Percentiles rank a stretch among this genome's conserved stretches.
phyloP scores from a whole-genome alignment of 176 grass and related monocot species.

The Oryza officinalis region DNA sequence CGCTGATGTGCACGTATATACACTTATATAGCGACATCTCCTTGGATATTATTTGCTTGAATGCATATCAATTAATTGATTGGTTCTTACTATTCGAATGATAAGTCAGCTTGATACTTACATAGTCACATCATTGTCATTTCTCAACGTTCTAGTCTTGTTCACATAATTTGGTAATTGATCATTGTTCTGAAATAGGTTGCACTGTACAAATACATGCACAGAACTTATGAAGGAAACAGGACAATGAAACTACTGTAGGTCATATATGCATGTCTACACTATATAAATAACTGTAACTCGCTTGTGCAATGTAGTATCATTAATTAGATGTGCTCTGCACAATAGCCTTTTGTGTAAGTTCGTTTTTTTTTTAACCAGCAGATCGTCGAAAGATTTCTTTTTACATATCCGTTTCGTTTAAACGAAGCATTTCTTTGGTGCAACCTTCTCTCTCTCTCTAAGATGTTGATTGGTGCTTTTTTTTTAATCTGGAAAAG shows the following conservation, averaged over 20 bases:
- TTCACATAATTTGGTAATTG: background rate
- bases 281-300: background rate
- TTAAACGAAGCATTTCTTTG: background rate
- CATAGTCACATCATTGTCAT: background rate
- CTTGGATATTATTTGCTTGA: background rate
- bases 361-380: background rate
- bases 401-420: background rate
- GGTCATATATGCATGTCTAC: conserved; percentile 4
- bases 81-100: background rate
- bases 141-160: background rate
- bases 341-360: background rate
- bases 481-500: background rate
- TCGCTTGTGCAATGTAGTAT: background rate
- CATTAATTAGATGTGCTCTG: background rate
- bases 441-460: no score
- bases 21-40: background rate
- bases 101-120: conserved; percentile 1
- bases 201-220: conserved; percentile 13
- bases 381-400: conserved; percentile 3
- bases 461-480: background rate
- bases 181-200: conserved; percentile 22
- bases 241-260: conserved; percentile 7
- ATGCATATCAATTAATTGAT: background rate
- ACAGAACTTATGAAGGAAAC: conserved; percentile 29
- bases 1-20: background rate